Base-by-base conservation (phyloP, 1,284 basidiomycete species). In the Ustilago vetiveriae region DNA sequence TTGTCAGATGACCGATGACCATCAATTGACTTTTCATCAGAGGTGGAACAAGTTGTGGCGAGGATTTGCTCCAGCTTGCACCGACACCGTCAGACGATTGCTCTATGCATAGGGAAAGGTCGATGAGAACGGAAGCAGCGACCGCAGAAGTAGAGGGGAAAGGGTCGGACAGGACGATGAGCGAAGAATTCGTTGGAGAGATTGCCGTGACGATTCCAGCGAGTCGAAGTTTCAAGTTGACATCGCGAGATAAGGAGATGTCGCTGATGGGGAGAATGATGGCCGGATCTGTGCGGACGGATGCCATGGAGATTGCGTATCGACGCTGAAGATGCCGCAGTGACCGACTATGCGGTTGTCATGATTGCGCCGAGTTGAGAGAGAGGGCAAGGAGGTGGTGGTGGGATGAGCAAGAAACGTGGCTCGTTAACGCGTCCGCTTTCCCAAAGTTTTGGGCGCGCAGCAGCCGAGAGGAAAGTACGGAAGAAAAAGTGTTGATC, bases 251-350 rank as follows among this genome's bases (percentile, higher is more conserved):
- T 3, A 45, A 55, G 19, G 43, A 39, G 33, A 71, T 5, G 32
- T 71, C 68, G 51, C 27, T 33, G 27, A 71, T 57, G 45, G 68
- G 68, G 0, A 66, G 54, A 27, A 63, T 49, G 21, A 44, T 24
- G 14, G 58, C 63, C 5, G 40, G 2, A 19, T 49, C 45, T 5
- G 63, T 46, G 36, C 36, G 36, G 36, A 62, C 59, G 27, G 38
- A 10, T 29, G 42, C 2, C 24, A 41, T 17, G 38, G 27, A 29
- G n/a, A n/a, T n/a, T n/a, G n/a, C n/a, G n/a, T n/a, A n/a, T n/a
- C n/a, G n/a, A n/a, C n/a, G n/a, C n/a, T 13, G 27, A 29, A 13
- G 7, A 13, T 29, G 13, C 27, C 27, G 27, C 27, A 13, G 13
- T 13, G 13, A 29, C 7, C 13, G 7, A 17, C 26, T 42, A 42